Percentiles rank a stretch among this genome's conserved stretches.
phyloP scores from a whole-genome alignment of 495 filamentous ascomycete genomes.

The Lepraria neglecta region DNA sequence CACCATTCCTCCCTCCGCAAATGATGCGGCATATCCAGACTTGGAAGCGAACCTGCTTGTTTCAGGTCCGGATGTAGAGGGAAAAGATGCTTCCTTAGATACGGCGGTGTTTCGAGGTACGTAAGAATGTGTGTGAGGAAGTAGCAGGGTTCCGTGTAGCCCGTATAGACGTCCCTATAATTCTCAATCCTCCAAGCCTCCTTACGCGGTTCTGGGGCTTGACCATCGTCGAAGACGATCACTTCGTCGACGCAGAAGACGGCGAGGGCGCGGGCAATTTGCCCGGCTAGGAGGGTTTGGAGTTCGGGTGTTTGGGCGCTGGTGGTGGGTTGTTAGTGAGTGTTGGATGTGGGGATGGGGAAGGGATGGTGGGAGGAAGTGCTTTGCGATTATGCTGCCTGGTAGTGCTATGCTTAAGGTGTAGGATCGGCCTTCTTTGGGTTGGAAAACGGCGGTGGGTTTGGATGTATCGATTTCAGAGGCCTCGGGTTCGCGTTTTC shows the following conservation, averaged over 20 bases:
- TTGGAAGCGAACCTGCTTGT: conserved; percentile 58
- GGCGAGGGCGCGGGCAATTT: conserved; percentile 63
- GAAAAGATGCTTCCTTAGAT: conserved; percentile 62
- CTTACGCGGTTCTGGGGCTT: background rate
- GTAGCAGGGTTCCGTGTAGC: conserved; percentile 57
- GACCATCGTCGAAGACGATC: conserved; percentile 61
- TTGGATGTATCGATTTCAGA: conserved; percentile 45
- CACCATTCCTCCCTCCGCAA: conserved; percentile 59
- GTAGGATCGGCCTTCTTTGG: conserved; percentile 40
- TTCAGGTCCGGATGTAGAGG: conserved; percentile 64
- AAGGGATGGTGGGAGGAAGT: background rate
- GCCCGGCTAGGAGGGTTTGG: conserved; percentile 56
- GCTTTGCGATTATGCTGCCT: conserved; percentile 56
- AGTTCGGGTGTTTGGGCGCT: conserved; percentile 57
- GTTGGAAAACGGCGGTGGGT: conserved; percentile 50
- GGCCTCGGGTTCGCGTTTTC: conserved; percentile 16
- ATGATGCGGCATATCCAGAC: conserved; percentile 72
- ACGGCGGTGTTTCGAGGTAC: conserved; percentile 70
- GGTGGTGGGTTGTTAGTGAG: conserved; percentile 16
- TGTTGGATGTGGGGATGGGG: no score
- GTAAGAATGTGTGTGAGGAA: conserved; percentile 66
- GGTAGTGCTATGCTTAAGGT: conserved; percentile 55
- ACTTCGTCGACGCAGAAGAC: conserved; percentile 77
- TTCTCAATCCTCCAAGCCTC: conserved; percentile 31
- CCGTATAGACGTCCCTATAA: conserved; percentile 47